Evolutionary conservation across 2,329 filamentous ascomycete species (phyloP), one percentile per base, ranked within the genome.

Genomic region (Stagonosporopsis vannaccii): DNA sequence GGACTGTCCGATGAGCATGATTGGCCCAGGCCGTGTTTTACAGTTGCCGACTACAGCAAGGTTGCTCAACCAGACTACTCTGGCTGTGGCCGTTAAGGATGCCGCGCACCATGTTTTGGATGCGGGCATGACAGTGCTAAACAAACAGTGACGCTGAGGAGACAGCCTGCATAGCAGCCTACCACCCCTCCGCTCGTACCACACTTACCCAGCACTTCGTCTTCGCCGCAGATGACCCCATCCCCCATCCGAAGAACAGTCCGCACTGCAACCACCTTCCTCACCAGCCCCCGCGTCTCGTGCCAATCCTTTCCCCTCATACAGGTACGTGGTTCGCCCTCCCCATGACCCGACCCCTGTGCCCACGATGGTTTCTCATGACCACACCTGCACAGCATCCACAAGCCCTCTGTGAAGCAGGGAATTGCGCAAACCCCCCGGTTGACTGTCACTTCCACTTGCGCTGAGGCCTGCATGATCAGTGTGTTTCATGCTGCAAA

Each of bases 281-380:
- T 11, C 26, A 7, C 12, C 23, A 15, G 26, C 25, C 12, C 13
- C n/a, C 5, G 3, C 32, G 39, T 48, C 51, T 55, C 45, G 44
- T 55, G 51, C 51, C 26, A 26, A 26, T 19, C 19, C 8, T 37
- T 44, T 26, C 45, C 43, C 26, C 51, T 30, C n/a, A 25, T n/a
- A 25, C 49, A 44, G 19, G 9, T 15, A 9, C 11, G 12, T 8
- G 23, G 8, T 17, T 15, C 33, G 28, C 19, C 39, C 28, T 43
- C 22, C 48, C 48, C 39, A 51, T 51, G 48, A 51, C 48, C 48
- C 32, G 48, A 42, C 33, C 37, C 43, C 51, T 47, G 42, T 28
- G 11, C 30, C 43, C 43, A 53, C 51, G 51, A 26, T 44, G 9
- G 6, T 35, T 45, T 23, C 50, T 45, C 42, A 42, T 53, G 43